phyloP scores from a whole-genome alignment of 306 rosid genomes.

The Casuarina cunninghamiana region DNA sequence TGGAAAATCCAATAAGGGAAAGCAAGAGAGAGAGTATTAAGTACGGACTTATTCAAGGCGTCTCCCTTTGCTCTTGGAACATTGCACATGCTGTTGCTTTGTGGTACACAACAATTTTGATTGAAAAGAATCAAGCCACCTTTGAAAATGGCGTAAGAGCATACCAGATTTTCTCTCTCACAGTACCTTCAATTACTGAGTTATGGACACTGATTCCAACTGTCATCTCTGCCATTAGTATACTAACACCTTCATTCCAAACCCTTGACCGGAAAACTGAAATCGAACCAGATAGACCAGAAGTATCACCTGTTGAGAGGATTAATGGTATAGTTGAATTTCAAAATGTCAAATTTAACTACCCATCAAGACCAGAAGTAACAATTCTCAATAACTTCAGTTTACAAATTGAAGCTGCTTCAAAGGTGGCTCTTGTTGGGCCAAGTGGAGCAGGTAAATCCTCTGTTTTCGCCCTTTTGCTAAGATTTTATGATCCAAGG shows the following conservation, averaged over 20 bases:
- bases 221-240: constrained; percentile 68
- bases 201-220: constrained; percentile 84
- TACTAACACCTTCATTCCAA: constrained; percentile 75
- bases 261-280: constrained; percentile 77
- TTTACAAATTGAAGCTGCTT: constrained; percentile 67
- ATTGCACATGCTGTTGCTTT: constrained; percentile 89
- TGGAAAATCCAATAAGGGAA: constrained; percentile 64
- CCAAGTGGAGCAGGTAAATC: constrained; percentile 91
- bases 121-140: constrained; percentile 54
- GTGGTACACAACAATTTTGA: constrained; percentile 80
- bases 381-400: constrained; percentile 66
- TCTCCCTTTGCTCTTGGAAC: constrained; percentile 88
- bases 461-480: constrained; percentile 71
- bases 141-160: constrained; percentile 75
- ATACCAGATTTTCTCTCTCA: constrained; percentile 91
- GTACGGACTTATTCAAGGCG: constrained; percentile 74
- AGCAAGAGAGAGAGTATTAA: constrained; percentile 69
- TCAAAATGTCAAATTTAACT: constrained; percentile 54
- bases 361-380: constrained; percentile 71
- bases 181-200: constrained; percentile 91
- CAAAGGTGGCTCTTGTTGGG: constrained; percentile 74
- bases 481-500: constrained; percentile 71
- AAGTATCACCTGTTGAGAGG: constrained; percentile 39
- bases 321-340: constrained; percentile 65
- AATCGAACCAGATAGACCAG: constrained; percentile 62